These are phyloP conservation scores for Fusarium tricinctum DNA, from an alignment of 2,329 filamentous ascomycete species.

Conservation along the genomic window DNA sequence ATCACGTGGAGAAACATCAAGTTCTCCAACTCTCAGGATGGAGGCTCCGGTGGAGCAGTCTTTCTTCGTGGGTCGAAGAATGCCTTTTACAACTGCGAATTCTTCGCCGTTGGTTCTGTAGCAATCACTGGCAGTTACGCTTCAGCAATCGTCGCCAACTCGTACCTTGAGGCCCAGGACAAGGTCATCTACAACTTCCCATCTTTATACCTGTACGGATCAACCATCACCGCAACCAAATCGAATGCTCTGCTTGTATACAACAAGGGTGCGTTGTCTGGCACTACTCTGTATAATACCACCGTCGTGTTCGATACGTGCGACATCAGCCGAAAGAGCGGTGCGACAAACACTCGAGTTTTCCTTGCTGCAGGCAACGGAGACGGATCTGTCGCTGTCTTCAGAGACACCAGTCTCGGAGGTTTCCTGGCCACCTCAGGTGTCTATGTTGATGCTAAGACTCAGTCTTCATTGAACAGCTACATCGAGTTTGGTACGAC, in stretches of 20 bases:
- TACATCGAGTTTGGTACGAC: slow-evolving; percentile 60
- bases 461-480: slow-evolving; percentile 52
- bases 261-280: slow-evolving; percentile 53
- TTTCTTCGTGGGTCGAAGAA: slow-evolving; percentile 36
- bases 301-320: slow-evolving; percentile 59
- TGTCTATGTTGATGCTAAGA: slow-evolving; percentile 50
- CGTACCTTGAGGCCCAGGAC: slow-evolving; percentile 60
- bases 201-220: slow-evolving; percentile 59
- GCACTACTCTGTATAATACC: slow-evolving; percentile 54
- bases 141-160: slow-evolving; percentile 58
- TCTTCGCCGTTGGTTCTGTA: slow-evolving; percentile 55
- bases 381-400: slow-evolving; percentile 57
- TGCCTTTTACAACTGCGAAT: slow-evolving; percentile 58
- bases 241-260: slow-evolving; percentile 53
- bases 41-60: slow-evolving; percentile 8
- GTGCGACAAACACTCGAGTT: slow-evolving; percentile 55
- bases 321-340: slow-evolving; percentile 51
- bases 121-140: slow-evolving; percentile 50
- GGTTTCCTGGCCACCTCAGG: slow-evolving; percentile 56
- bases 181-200: slow-evolving; percentile 59
- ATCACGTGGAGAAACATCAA: slow-evolving; percentile 41
- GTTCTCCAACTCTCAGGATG: slow-evolving; percentile 34
- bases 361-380: slow-evolving; percentile 60
- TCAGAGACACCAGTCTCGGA: slow-evolving; percentile 56
- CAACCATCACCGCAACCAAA: slow-evolving; percentile 57